Conservation (phyloP, 1,139 yeast genomes). For the Spathaspora sp. region DNA sequence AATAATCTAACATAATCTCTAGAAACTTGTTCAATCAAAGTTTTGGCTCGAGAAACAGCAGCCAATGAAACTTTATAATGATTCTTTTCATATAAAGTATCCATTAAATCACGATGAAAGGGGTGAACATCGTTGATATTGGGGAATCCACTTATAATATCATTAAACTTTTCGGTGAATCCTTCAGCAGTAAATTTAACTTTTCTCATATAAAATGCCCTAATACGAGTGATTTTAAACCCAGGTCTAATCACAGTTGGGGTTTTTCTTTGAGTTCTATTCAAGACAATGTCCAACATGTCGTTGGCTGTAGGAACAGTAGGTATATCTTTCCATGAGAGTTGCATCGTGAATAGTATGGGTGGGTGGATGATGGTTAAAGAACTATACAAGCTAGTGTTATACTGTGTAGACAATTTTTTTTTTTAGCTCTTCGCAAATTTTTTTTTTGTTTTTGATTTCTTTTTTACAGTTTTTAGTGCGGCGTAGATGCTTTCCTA, state of each 20-base stretch:
- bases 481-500: constrained; percentile 9
- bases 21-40: constrained; percentile 91
- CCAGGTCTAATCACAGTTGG: constrained; percentile 98
- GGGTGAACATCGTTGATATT: constrained; percentile 97
- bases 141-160: constrained; percentile 85
- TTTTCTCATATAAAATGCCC: constrained; percentile 98
- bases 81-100: constrained; percentile 94
- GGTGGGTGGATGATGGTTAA: not conserved
- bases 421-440: constrained; percentile 12
- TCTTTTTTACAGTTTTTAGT: constrained; percentile 2
- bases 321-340: constrained; percentile 97
- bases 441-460: constrained; percentile 3
- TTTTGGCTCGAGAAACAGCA: constrained; percentile 89
- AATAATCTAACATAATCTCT: constrained; percentile 91
- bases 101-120: constrained; percentile 96
- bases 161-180: constrained; percentile 86
- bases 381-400: not conserved
- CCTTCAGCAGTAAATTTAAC: constrained; percentile 96
- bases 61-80: constrained; percentile 98
- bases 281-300: constrained; percentile 91
- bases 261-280: constrained; percentile 96
- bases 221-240: constrained; percentile 90
- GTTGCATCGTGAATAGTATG: constrained; percentile 60
- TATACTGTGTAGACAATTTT: constrained; percentile 1
- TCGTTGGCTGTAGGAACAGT: constrained; percentile 91